Evolutionary conservation across 169 alveolate species (phyloP).

Genomic region (Plasmodium knowlesi): DNA sequence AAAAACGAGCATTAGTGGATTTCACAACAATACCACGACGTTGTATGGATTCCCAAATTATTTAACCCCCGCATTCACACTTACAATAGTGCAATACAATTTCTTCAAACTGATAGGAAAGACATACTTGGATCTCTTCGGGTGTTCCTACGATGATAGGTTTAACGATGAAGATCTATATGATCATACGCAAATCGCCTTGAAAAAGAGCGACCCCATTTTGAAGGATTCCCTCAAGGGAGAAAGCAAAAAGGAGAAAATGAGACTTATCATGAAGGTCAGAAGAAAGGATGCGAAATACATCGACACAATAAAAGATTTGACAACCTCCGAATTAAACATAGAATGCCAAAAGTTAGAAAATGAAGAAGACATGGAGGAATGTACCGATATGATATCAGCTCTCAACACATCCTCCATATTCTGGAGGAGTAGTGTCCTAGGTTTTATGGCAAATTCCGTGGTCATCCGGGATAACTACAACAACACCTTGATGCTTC

Average conservation of each 20-base stretch:
- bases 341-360: conserved; percentile 32
- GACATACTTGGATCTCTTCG: conserved; percentile 27
- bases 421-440: conserved; percentile 67
- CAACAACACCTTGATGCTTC: conserved; percentile 41
- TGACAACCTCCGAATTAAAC: conserved; percentile 16
- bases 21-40: conserved; percentile 21
- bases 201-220: background rate
- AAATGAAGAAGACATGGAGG: conserved; percentile 74
- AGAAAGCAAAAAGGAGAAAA: background rate
- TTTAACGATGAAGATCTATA: background rate
- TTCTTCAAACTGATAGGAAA: conserved; percentile 30
- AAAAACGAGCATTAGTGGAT: conserved; percentile 26
- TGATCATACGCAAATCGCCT: background rate
- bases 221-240: background rate
- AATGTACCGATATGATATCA: conserved; percentile 56
- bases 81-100: conserved; percentile 55
- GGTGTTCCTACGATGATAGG: conserved; percentile 39
- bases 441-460: conserved; percentile 73
- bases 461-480: conserved; percentile 27
- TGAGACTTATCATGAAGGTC: conserved; percentile 43
- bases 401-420: conserved; percentile 54
- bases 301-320: conserved; percentile 26
- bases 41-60: conserved; percentile 67
- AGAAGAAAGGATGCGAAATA: background rate
- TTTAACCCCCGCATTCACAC: conserved; percentile 27